These are phyloP conservation scores for Leersia perrieri DNA, from an alignment of 176 grass and related monocot species.

Conservation along the genomic window DNA sequence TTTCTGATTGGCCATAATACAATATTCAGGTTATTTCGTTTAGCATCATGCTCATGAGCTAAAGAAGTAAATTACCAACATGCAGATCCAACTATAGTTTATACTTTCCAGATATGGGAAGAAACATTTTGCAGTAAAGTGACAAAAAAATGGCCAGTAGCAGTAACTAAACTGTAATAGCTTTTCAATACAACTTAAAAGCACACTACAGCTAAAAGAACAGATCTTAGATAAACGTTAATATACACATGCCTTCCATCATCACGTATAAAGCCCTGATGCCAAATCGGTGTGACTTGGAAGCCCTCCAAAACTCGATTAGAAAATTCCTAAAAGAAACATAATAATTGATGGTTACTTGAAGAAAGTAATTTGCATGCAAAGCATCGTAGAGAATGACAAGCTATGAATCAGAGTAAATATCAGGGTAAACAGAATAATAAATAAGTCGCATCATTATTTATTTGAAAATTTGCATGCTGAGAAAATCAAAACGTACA, in stretches of 20 bases:
- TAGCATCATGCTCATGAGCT: neutral
- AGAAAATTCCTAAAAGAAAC: slow-evolving; percentile 64
- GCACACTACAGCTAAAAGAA: slow-evolving; percentile 5
- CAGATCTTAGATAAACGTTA: neutral
- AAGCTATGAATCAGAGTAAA: slow-evolving; percentile 1
- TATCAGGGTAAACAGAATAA: slow-evolving; percentile 14
- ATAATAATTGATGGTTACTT: neutral
- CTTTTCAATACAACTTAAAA: neutral
- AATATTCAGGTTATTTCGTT: neutral
- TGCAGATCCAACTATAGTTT: neutral
- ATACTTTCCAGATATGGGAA: neutral
- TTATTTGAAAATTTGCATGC: neutral
- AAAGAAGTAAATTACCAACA: neutral
- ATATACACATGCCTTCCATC: slow-evolving; percentile 72
- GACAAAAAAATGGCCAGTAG: neutral
- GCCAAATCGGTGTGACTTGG: slow-evolving; percentile 88
- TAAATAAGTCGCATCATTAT: neutral
- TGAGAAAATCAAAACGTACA: neutral
- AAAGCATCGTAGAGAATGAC: neutral
- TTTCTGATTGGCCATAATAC: neutral
- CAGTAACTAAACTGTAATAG: neutral
- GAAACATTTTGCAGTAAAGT: neutral
- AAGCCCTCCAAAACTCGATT: slow-evolving; percentile 80
- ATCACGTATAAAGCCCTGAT: slow-evolving; percentile 88
- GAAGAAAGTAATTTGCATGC: slow-evolving; percentile 22